Evolutionary conservation across 371 early-diverging fungal species (phyloP).

Genomic region (Haplosporangium sp.): DNA sequence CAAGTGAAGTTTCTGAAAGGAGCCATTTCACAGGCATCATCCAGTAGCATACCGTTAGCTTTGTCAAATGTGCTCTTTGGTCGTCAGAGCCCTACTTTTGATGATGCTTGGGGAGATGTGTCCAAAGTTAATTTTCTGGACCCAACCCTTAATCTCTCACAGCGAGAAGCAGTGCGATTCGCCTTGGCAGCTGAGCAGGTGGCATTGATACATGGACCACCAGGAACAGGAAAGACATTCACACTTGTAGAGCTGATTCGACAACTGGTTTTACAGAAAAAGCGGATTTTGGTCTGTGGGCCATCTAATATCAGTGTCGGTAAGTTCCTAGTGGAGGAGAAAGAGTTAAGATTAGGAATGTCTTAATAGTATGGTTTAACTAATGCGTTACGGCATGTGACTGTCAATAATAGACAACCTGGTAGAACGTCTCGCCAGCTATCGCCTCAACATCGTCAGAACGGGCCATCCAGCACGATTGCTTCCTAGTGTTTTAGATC

Average conservation of each 20-base stretch:
- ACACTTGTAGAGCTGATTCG: conserved; percentile 91
- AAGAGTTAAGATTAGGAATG: neutral
- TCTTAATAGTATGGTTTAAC: neutral
- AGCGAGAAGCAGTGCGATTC: conserved; percentile 79
- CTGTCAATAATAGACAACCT: conserved; percentile 72
- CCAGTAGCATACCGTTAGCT: conserved; percentile 27
- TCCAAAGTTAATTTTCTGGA: conserved; percentile 65
- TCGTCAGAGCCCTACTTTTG: conserved; percentile 57
- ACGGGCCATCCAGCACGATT: conserved; percentile 92
- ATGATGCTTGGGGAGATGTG: conserved; percentile 19
- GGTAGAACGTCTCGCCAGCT: conserved; percentile 78
- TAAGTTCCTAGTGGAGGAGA: conserved; percentile 36
- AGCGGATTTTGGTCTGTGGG: conserved; percentile 91
- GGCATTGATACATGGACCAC: conserved; percentile 90
- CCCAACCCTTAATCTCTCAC: conserved; percentile 78
- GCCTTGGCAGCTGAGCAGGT: conserved; percentile 75
- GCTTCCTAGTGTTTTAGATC: conserved; percentile 75
- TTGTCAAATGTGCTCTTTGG: conserved; percentile 62
- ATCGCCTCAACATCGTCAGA: conserved; percentile 77
- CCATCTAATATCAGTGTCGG: conserved; percentile 95
- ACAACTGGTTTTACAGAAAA: conserved; percentile 75
- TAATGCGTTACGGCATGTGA: neutral
- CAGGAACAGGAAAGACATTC: conserved; percentile 96
- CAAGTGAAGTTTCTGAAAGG: conserved; percentile 46
- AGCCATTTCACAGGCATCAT: conserved; percentile 25